phyloP scores from a whole-genome alignment of 2,329 filamentous ascomycete genomes.

The Neofusicoccum cordaticola region DNA sequence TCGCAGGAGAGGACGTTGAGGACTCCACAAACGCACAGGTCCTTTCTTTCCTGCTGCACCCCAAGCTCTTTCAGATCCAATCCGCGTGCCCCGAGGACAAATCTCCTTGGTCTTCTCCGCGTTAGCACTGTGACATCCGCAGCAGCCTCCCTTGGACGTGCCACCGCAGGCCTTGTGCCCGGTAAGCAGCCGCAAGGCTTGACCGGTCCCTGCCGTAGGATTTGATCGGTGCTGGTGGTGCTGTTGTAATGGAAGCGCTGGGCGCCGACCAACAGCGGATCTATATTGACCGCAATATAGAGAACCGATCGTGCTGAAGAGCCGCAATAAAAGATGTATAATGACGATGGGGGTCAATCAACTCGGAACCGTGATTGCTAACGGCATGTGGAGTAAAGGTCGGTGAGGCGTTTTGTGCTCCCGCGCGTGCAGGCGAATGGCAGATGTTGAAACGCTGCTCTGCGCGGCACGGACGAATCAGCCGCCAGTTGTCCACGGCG shows the following conservation, averaged over 20 bases:
- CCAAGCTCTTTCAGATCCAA: constrained; percentile 8
- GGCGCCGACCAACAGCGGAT: background rate
- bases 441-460: constrained; percentile 8
- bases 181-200: constrained; percentile 1
- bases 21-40: background rate
- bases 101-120: background rate
- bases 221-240: background rate
- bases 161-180: background rate
- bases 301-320: background rate
- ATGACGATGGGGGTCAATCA: background rate
- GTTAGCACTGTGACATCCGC: background rate
- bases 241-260: background rate
- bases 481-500: background rate
- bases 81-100: background rate
- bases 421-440: background rate
- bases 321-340: background rate
- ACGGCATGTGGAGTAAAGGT: constrained; percentile 12
- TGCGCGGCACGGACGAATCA: background rate
- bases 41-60: background rate
- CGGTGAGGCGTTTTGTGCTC: constrained; percentile 4
- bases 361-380: background rate
- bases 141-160: background rate
- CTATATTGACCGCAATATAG: background rate
- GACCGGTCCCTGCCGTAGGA: background rate
- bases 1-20: constrained; percentile 6